These are phyloP conservation scores for Daldinia caldariorum DNA, from an alignment of 495 filamentous ascomycete species.

Conservation along the genomic window DNA sequence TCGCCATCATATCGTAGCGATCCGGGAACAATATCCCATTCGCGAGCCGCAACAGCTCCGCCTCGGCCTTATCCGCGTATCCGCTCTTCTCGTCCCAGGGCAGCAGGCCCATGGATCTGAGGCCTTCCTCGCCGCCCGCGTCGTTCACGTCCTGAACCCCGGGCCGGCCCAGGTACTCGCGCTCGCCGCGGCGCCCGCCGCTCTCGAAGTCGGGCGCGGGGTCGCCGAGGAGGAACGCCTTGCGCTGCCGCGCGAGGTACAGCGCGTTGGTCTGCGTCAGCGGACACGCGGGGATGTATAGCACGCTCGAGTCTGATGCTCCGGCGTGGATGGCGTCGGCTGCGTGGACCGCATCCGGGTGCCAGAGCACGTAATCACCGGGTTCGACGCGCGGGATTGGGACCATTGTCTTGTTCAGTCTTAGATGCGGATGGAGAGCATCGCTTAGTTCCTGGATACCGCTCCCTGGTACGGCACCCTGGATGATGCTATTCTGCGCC, in stretches of 20 bases:
- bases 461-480: slow-evolving; percentile 79
- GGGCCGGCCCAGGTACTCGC: slow-evolving; percentile 57
- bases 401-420: slow-evolving; percentile 74
- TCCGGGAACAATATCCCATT: slow-evolving; percentile 60
- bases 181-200: slow-evolving; percentile 61
- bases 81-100: slow-evolving; percentile 49
- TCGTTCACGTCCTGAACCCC: slow-evolving; percentile 61
- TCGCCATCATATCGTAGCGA: slow-evolving; percentile 50
- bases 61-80: slow-evolving; percentile 29
- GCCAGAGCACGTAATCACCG: slow-evolving; percentile 91
- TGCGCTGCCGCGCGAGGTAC: slow-evolving; percentile 76
- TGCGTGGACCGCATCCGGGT: slow-evolving; percentile 69
- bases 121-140: slow-evolving; percentile 55
- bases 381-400: slow-evolving; percentile 76
- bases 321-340: slow-evolving; percentile 56
- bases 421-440: slow-evolving; percentile 78
- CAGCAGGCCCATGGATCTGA: slow-evolving; percentile 61
- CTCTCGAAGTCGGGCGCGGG: slow-evolving; percentile 72
- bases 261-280: slow-evolving; percentile 80
- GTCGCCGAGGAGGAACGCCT: slow-evolving; percentile 68
- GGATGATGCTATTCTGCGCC: slow-evolving; percentile 65
- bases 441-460: slow-evolving; percentile 74
- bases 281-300: slow-evolving; percentile 86
- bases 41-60: slow-evolving; percentile 50
- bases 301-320: slow-evolving; percentile 46